Conservation (phyloP, 73 alveolate species). For the Paramecium sonneborni region DNA sequence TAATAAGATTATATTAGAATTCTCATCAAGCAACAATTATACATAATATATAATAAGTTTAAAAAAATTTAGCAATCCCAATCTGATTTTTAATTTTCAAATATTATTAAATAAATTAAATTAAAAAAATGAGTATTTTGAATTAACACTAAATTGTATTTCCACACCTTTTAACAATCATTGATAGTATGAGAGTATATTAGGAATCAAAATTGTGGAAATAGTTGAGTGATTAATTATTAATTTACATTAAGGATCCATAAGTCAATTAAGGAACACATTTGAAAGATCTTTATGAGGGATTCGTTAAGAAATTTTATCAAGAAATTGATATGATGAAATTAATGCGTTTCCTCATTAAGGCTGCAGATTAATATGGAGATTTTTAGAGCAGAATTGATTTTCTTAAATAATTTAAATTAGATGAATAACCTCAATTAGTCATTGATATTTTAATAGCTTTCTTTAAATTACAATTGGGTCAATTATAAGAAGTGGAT, state of each 20-base stretch:
- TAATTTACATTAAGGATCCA: conserved; percentile 37
- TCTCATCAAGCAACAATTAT: background rate
- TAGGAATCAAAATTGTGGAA: conserved; percentile 25
- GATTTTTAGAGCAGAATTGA: background rate
- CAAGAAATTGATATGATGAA: conserved; percentile 49
- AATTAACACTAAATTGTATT: background rate
- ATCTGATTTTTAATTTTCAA: conserved; percentile 40
- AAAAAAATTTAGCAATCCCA: conserved; percentile 56
- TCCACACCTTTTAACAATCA: background rate
- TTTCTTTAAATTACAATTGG: background rate
- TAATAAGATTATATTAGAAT: conserved; percentile 54
- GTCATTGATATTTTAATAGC: background rate
- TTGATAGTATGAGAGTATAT: background rate
- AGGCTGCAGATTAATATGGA: conserved; percentile 56
- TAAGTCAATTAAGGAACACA: background rate
- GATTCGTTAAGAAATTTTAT: conserved; percentile 57
- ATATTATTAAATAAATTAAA: background rate
- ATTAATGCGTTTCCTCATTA: conserved; percentile 46
- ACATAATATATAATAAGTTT: conserved; percentile 34
- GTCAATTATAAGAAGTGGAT: conserved; percentile 50
- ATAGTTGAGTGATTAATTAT: background rate
- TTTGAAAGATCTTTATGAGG: conserved; percentile 55
- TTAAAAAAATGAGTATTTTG: background rate
- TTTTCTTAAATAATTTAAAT: background rate
- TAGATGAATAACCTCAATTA: background rate